Base-by-base conservation (phyloP, 371 early-diverging fungal genomes). In the Nematocida parisii region DNA sequence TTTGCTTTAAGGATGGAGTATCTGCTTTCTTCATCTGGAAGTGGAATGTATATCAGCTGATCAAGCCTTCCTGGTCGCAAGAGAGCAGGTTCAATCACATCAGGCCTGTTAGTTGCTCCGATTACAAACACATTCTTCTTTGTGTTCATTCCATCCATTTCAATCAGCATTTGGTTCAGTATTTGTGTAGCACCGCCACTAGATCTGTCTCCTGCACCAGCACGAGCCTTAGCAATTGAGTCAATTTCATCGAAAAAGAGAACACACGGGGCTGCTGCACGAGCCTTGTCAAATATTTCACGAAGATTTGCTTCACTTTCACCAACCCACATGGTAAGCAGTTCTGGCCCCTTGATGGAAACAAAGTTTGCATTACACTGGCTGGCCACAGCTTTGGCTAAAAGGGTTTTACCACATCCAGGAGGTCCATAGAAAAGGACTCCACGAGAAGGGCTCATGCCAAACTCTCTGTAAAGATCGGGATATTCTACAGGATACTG, bases 161-260 rank as follows among this genome's bases (percentile, higher is more conserved):
- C 99, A 39, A 96, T 96, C 83, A 99, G 89, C 80, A 99, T 92
- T 89, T 97, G 97, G 90, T 98, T 99, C 56, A 99, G 90, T 33
- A 98, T 96, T 87, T 97, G 94, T 18, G 81, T 87, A 4, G 71
- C 85, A 66, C 97, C 96, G 47, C 95, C 93, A 18, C 52, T 50
- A 44, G 96, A 95, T 64, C 91, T 93, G 88, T 96, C 95, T 50
- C 93, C 93, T 15, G 84, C 85, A 15, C 83, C 86, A 66, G 95
- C 94, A 87, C 99, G 93, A 20, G 95, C 91, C 90, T 94, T 96
- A 83, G 97, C 98, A 85, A 98, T 92, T 24, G 96, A 95, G 89
- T 99, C 99, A 87, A 99, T 89, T 89, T 99, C 99, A 87, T 99
- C 99, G 91, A 99, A 99, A 93, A 99, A 99, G 92, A 99, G 92